Evolutionary conservation across 106 monocot genomes (phyloP), one percentile per base, ranked within the genome.

Genomic region (Allium cepa): DNA sequence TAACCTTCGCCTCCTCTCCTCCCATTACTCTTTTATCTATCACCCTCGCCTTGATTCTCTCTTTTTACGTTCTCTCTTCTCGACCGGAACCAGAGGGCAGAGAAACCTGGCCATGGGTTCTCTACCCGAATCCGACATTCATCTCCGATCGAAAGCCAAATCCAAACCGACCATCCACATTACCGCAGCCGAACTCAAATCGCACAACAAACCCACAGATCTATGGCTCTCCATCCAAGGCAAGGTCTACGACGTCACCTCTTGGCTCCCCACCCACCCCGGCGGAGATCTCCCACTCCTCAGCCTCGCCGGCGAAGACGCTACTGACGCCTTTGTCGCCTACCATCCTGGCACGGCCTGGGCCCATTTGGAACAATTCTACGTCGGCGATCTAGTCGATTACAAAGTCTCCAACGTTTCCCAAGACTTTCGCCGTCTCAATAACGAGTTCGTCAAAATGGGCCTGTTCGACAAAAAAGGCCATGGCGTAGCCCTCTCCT

Each of bases 151-250:
- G 10, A n/a, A 66, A 12, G 7, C 51, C 50, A 26, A 1, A 26
- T 11, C 49, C 65, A 22, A 17, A 4, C 4, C 2, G 49, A 17
- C 17, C 10, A 17, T 59, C 71, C 9, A 46, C 68, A 88, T 88
- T 47, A 59, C 83, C 26, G 61, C 72, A 0, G 75, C 64, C 7
- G 87, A 88, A 73, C 83, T 88, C 15, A 22, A 26, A 11, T 17
- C 52, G 57, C 87, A 88, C 83, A 71, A 69, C 26, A 17, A 64
- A 7, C 57, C 53, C 2, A 52, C 75, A 10, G 87, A 88, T 59
- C 87, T 88, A 15, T 88, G 87, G 87, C 73, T 87, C 71, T 79
- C 82, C 17, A 82, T 87, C 71, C 82, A 82, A 57, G 87, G 87
- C 28, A 88, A 88, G 73, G 83, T 88, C 9, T 88, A 88, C 70